Evolutionary conservation across 345 rosid species (phyloP).

Genomic region (Mangifera indica): DNA sequence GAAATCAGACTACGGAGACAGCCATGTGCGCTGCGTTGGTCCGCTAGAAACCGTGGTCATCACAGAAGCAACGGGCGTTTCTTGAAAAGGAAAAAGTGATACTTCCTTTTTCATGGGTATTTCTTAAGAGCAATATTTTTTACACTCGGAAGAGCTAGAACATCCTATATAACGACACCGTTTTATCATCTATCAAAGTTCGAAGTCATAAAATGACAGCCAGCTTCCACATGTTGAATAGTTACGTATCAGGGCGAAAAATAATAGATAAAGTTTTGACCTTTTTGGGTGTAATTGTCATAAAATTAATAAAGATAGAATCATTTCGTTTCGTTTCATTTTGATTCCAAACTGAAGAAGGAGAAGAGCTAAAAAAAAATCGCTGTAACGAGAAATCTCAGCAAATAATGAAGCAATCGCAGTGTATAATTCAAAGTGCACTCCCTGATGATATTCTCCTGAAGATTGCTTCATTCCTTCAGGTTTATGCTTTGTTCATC

Average conservation of each 20-base stretch:
- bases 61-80: too few species aligned
- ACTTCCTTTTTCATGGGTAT: too few species aligned
- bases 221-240: background rate
- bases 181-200: too few species aligned
- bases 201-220: background rate
- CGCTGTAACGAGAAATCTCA: background rate
- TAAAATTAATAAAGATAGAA: background rate
- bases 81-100: too few species aligned
- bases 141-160: too few species aligned
- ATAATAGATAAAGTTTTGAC: background rate
- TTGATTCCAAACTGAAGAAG: background rate
- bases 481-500: constrained; percentile 30
- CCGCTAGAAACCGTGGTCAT: too few species aligned
- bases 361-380: background rate
- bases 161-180: too few species aligned
- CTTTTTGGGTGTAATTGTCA: background rate
- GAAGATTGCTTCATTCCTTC: constrained; percentile 57
- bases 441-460: constrained; percentile 61
- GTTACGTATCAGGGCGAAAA: background rate
- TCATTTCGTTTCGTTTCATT: constrained; percentile 5
- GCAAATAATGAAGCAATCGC: constrained; percentile 27
- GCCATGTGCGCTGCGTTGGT: too few species aligned
- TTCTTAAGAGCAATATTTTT: too few species aligned
- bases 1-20: too few species aligned
- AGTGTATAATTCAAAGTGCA: constrained; percentile 21